These are phyloP conservation scores for Gymnopilus dilepis DNA, from an alignment of 768 basidiomycete genomes.

Conservation along the genomic window DNA sequence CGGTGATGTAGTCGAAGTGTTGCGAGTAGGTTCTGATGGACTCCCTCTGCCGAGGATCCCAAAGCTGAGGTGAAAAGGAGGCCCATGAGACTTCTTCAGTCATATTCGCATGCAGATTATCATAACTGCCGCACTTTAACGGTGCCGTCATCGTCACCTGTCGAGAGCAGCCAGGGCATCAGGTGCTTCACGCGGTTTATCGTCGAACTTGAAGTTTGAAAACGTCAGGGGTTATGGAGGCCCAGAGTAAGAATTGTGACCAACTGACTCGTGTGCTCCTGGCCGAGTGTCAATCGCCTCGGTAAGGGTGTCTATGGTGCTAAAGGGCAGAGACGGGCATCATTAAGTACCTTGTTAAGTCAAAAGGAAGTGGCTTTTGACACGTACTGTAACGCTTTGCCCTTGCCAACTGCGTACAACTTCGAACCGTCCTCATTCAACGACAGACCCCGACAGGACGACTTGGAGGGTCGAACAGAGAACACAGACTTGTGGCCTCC, in stretches of 20 bases:
- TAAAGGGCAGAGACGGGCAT: conserved; percentile 33
- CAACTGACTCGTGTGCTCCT: conserved; percentile 75
- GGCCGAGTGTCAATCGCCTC: conserved; percentile 54
- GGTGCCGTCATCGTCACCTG: conserved; percentile 94
- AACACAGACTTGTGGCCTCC: conserved; percentile 63
- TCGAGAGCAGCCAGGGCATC: conserved; percentile 73
- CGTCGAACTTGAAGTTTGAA: conserved; percentile 61
- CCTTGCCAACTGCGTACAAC: conserved; percentile 84
- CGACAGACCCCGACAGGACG: conserved; percentile 79
- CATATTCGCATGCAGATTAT: conserved; percentile 2
- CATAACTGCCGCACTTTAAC: conserved; percentile 67
- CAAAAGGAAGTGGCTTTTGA: background rate
- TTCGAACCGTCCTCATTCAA: conserved; percentile 69
- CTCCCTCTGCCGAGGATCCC: conserved; percentile 81
- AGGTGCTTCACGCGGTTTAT: conserved; percentile 85
- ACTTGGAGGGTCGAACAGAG: conserved; percentile 75
- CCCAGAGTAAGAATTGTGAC: conserved; percentile 31
- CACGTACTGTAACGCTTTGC: conserved; percentile 77
- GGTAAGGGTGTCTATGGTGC: conserved; percentile 70
- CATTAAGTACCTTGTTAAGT: conserved; percentile 6
- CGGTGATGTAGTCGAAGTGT: conserved; percentile 94
- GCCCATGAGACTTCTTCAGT: conserved; percentile 2
- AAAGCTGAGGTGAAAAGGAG: conserved; percentile 60
- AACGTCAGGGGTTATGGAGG: conserved; percentile 31
- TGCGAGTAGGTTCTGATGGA: conserved; percentile 75